Base-by-base conservation (phyloP, 768 basidiomycete genomes). In the Tubosaeta brunneosetosa region DNA sequence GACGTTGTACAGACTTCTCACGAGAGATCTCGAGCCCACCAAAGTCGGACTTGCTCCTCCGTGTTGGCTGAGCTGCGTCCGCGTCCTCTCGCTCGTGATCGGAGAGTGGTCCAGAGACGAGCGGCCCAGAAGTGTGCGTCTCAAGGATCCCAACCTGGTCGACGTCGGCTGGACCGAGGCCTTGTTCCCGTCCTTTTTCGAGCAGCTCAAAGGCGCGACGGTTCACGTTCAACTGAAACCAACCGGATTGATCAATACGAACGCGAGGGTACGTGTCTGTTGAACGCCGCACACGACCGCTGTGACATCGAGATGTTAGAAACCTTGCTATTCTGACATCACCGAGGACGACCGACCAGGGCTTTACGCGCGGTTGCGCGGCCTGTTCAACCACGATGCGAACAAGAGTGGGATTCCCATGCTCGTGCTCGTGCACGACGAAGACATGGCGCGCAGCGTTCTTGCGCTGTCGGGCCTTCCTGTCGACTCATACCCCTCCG, bases 371-470 rank as follows among this genome's bases (percentile, higher is more conserved):
- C 62, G 58, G 1, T 37, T 62, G 46, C 61, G 64, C 42, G 38
- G 46, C 4, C 29, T 70, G 12, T 57, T 73, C 19, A 27, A 19
- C 8, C 60, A 62, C 13, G 60, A 64, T 32, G 42, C 49, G 1
- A 47, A 53, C 33, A 51, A 54, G 53, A 59, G 50, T 12, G 60
- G 55, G 22, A 37, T 55, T 3, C 79, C 80, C 0, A 60, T 74
- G 46, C 58, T 83, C 25, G 61, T 84, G 6, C 71, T 84, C 7
- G 77, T 82, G 3, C 70, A 77, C 40, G 68, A 77, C 26, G 69
- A 74, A 52, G 61, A 71, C 37, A 62, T 73, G 55, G 71, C 77
- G 0, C 58, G 66, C 6, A 68, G 67, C n/a, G 64, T 74, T 10
- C 66, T 84, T 7, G 56, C 57, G 16, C 72, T 70, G 29, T 66